Evolutionary conservation across 116 monocot genomes (phyloP).

Genomic region (Phalaenopsis hybrid): DNA sequence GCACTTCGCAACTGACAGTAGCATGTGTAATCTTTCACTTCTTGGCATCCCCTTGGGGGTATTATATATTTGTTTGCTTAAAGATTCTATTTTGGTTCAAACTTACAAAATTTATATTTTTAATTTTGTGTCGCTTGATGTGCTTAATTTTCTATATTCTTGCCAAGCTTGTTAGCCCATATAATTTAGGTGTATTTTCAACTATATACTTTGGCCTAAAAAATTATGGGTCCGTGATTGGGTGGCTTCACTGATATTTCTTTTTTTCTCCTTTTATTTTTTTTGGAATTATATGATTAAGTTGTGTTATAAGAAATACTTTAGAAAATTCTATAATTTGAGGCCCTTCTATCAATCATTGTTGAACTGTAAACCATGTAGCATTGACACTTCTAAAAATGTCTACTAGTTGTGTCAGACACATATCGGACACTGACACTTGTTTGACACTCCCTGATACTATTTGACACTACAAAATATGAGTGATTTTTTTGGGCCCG

Average conservation of each 20-base stretch:
- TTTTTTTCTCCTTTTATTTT: not conserved
- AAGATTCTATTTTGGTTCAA: not conserved
- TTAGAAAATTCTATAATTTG: not conserved
- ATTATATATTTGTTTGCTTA: not conserved
- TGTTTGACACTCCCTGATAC: no score
- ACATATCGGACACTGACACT: no score
- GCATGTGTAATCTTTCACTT: no score
- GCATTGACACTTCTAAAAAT: no score
- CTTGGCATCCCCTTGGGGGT: not conserved
- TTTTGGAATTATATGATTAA: not conserved
- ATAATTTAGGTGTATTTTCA: not conserved
- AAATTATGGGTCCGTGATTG: not conserved
- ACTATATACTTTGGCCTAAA: not conserved
- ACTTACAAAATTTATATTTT: not conserved
- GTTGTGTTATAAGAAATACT: not conserved
- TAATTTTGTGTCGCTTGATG: not conserved
- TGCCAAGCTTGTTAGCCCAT: not conserved
- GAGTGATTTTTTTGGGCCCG: no score
- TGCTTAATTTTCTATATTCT: not conserved
- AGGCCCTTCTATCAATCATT: not conserved
- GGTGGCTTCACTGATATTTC: not conserved
- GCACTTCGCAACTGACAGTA: no score
- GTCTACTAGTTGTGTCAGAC: no score
- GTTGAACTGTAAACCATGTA: not conserved
- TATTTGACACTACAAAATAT: no score